phyloP scores from a whole-genome alignment of 441 rosid species.

The Brassica balearica region DNA sequence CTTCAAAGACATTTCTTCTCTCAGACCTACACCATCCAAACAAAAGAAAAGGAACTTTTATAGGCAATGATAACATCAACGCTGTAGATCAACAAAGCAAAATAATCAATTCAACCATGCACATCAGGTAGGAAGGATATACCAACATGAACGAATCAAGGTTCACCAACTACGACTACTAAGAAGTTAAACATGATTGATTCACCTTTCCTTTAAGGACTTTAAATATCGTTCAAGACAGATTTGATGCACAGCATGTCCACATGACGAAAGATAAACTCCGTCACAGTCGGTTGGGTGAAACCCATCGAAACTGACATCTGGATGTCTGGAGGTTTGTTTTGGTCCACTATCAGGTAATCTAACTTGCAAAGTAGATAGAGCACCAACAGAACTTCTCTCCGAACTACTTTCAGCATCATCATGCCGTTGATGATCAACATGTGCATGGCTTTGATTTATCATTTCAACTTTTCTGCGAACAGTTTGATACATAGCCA shows the following conservation, averaged over 20 bases:
- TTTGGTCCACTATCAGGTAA: slow-evolving; percentile 55
- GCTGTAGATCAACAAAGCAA: slow-evolving; percentile 16
- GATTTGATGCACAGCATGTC: slow-evolving; percentile 96
- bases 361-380: slow-evolving; percentile 54
- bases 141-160: slow-evolving; percentile 2
- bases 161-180: neutral
- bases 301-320: slow-evolving; percentile 61
- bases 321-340: slow-evolving; percentile 57
- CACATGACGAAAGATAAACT: slow-evolving; percentile 88
- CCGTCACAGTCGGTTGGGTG: slow-evolving; percentile 92
- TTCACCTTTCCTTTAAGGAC: slow-evolving; percentile 90
- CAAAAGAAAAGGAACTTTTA: neutral
- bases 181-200: slow-evolving; percentile 4
- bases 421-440: slow-evolving; percentile 42
- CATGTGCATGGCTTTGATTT: slow-evolving; percentile 40
- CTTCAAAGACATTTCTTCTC: slow-evolving; percentile 84
- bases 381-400: slow-evolving; percentile 47
- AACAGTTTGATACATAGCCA: slow-evolving; percentile 59
- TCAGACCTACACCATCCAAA: slow-evolving; percentile 54
- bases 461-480: slow-evolving; percentile 48
- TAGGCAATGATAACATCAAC: slow-evolving; percentile 4
- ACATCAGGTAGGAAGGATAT: slow-evolving; percentile 7
- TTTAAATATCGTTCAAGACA: slow-evolving; percentile 88
- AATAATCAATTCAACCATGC: no score
- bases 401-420: slow-evolving; percentile 45